phyloP scores from a whole-genome alignment of 1,139 yeast species.

The Nematodospora anomalae region DNA sequence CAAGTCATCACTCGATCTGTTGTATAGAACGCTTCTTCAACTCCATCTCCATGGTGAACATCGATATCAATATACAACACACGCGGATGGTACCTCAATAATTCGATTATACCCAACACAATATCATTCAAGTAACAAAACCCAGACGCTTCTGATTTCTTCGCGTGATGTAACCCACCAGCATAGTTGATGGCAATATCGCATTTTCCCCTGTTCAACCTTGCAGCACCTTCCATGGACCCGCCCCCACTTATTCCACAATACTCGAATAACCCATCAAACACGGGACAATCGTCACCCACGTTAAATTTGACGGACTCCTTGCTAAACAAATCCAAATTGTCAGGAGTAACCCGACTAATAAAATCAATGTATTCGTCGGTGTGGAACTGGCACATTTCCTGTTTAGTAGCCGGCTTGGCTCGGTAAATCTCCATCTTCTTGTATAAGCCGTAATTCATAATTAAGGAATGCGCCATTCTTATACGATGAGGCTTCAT shows the following conservation, averaged over 20 bases:
- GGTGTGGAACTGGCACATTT: conserved; percentile 97
- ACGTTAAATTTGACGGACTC: conserved; percentile 95
- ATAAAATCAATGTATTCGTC: conserved; percentile 95
- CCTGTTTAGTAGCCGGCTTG: conserved; percentile 97
- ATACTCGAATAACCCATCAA: conserved; percentile 93
- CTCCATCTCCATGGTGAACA: conserved; percentile 98
- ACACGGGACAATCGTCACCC: conserved; percentile 96
- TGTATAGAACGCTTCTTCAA: conserved; percentile 94
- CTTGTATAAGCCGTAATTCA: conserved; percentile 95
- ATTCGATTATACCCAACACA: conserved; percentile 86
- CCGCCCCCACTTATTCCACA: conserved; percentile 96
- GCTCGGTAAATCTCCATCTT: conserved; percentile 97
- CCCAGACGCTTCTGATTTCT: conserved; percentile 93
- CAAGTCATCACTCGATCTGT: conserved; percentile 98
- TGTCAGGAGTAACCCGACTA: conserved; percentile 92
- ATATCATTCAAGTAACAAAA: conserved; percentile 75
- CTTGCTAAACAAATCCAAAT: conserved; percentile 84
- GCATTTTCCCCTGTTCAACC: conserved; percentile 88
- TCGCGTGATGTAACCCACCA: conserved; percentile 97
- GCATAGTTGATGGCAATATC: conserved; percentile 97
- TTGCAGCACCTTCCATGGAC: conserved; percentile 95
- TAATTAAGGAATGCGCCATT: conserved; percentile 95
- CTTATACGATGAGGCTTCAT: conserved; percentile 98
- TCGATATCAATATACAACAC: conserved; percentile 96
- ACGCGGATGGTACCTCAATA: conserved; percentile 87